Base-by-base conservation (phyloP, 192 early-diverging fungal species). In the Backusella mclennaniae region DNA sequence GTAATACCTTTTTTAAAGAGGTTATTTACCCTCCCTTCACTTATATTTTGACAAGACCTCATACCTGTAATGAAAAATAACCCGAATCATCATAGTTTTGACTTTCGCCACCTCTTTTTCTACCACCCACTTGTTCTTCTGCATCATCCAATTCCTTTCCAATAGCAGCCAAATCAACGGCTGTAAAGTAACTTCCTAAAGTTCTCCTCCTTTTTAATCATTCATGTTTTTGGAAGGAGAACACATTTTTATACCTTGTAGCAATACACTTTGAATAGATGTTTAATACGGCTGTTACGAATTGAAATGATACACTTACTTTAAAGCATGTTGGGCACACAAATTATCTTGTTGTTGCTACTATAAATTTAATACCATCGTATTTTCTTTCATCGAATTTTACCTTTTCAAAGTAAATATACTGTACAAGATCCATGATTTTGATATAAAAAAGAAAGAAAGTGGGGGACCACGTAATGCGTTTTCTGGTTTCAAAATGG, bases 241-340 rank as follows among this genome's bases (percentile, higher is more conserved):
- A 39, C 9, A 9, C 1, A 38, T 19, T 66, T 66, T 2, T 42
- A 14, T 74, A 74, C 73, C 71, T 59, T 73, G 71, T 42, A 74
- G 17, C 17, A 74, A 66, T 17, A 66, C 35, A 44, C 52, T 44
- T 63, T 49, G 6, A 74, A 38, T 44, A 69, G 23, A 36, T 23
- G 26, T 33, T 33, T 33, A 33, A 33, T 33, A 33, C 33, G 33
- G 33, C 3, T 33, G 33, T 0, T 23, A 39, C 1, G 6, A 17
- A 36, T n/a, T 70, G 46, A 21, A 33, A 19, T 12, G 38, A 39
- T 39, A 19, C 0, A 53, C 56, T 71, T 75, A 79, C 78, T 95
- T 95, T 67, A 95, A 73, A 35, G 92, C 92, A 84, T 95, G 93
- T 52, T 95, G 94, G 0, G 93, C 93, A 73, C 94, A 95, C 49